Percentiles rank a stretch among this genome's conserved stretches.
Conservation (phyloP, 352 stramenopile species). For the Blastocystis sp. region DNA sequence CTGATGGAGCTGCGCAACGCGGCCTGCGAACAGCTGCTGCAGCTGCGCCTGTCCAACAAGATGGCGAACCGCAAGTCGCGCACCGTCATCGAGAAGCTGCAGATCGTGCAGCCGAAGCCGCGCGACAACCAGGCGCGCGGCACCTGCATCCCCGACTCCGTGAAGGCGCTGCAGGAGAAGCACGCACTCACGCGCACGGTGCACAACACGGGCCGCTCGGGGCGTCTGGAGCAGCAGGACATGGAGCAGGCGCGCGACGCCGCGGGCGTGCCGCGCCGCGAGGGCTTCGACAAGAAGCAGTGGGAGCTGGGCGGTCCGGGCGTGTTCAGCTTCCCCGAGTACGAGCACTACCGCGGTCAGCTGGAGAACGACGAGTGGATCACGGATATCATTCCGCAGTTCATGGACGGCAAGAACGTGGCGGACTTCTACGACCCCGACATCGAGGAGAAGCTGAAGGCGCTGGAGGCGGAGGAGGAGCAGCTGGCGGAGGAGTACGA, state of each 20-base stretch:
- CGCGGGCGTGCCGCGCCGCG: not conserved
- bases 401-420: conserved; percentile 99
- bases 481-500: conserved; percentile 1
- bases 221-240: not conserved
- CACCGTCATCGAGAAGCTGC: conserved; percentile 90
- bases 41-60: conserved; percentile 88
- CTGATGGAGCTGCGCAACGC: conserved; percentile 88
- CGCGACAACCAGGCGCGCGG: conserved; percentile 85
- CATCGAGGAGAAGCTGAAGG: conserved; percentile 75
- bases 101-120: conserved; percentile 88
- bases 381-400: conserved; percentile 94
- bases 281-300: not conserved
- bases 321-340: not conserved
- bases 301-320: not conserved
- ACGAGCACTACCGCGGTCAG: conserved; percentile 88
- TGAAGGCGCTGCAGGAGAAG: conserved; percentile 79
- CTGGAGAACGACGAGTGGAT: conserved; percentile 92
- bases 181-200: conserved; percentile 61
- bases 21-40: conserved; percentile 91
- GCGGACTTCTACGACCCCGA: conserved; percentile 96
- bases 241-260: not conserved
- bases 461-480: not conserved
- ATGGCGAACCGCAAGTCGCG: conserved; percentile 90
- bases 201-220: conserved; percentile 8
- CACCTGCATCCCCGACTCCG: conserved; percentile 87